These are phyloP conservation scores for Straminergon stramineum DNA, from an alignment of 225 moss, liverwort and hornwort species.

Conservation along the genomic window DNA sequence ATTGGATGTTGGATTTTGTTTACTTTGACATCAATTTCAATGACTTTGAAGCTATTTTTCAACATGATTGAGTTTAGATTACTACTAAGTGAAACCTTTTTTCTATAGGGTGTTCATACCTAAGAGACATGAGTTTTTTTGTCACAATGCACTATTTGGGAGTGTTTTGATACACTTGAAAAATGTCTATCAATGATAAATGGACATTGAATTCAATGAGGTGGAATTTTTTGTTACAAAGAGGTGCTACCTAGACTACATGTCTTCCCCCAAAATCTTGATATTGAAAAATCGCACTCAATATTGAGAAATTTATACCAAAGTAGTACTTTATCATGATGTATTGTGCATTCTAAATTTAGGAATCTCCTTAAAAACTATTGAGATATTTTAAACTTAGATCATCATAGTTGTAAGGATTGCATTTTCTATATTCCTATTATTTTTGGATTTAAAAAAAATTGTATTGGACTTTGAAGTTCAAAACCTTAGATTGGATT, in stretches of 20 bases:
- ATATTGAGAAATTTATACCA: background rate
- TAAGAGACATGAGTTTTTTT: background rate
- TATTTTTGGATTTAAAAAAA: no score
- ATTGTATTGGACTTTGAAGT: no score
- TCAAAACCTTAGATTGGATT: no score
- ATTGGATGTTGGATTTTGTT: no score
- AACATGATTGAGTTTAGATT: background rate
- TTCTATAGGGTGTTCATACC: accelerated
- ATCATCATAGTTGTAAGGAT: no score
- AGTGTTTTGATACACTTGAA: background rate
- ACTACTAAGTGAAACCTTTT: background rate
- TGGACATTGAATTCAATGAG: background rate
- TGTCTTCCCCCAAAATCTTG: background rate
- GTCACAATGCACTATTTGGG: background rate
- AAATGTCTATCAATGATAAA: background rate
- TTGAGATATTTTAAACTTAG: no score
- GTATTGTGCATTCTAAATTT: no score
- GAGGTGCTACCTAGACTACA: background rate
- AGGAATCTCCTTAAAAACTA: no score
- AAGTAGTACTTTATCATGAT: accelerated
- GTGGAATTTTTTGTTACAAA: background rate
- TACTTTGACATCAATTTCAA: background rate
- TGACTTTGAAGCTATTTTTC: background rate
- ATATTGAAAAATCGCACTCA: no score
- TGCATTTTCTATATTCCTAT: no score